Evolutionary conservation across 2,329 filamentous ascomycete species (phyloP).

Genomic region (Whalleya microplaca): DNA sequence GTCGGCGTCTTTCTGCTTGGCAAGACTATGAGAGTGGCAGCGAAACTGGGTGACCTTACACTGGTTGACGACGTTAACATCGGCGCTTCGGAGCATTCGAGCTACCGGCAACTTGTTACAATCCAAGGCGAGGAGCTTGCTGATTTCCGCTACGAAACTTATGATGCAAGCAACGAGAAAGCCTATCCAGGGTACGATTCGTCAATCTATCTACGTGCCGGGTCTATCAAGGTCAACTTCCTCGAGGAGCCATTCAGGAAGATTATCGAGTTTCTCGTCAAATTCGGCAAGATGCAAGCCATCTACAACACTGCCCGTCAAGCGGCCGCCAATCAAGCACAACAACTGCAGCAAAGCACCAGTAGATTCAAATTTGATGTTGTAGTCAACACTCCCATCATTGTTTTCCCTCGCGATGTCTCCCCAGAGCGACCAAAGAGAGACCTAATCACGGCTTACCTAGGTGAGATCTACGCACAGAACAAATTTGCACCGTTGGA

Average conservation of each 20-base stretch:
- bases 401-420: conserved; percentile 86
- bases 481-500: conserved; percentile 89
- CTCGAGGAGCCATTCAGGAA: conserved; percentile 96
- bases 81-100: conserved; percentile 80
- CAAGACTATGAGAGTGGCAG: conserved; percentile 84
- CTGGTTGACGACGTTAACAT: conserved; percentile 93
- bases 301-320: conserved; percentile 97
- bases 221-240: conserved; percentile 96
- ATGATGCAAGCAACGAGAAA: conserved; percentile 70
- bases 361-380: conserved; percentile 94
- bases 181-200: conserved; percentile 94
- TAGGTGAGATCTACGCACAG: conserved; percentile 96
- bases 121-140: conserved; percentile 96
- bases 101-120: conserved; percentile 83
- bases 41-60: conserved; percentile 83
- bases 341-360: conserved; percentile 86
- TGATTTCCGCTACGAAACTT: conserved; percentile 97
- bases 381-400: conserved; percentile 90
- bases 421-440: conserved; percentile 70
- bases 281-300: conserved; percentile 99
- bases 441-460: conserved; percentile 87
- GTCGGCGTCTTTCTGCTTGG: conserved; percentile 87
- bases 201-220: conserved; percentile 85
- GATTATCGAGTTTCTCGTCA: conserved; percentile 96
- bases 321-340: conserved; percentile 91